Evolutionary conservation across 2,329 filamentous ascomycete genomes (phyloP), one percentile per base, ranked within the genome.

Genomic region (Botrytis sinoallii): DNA sequence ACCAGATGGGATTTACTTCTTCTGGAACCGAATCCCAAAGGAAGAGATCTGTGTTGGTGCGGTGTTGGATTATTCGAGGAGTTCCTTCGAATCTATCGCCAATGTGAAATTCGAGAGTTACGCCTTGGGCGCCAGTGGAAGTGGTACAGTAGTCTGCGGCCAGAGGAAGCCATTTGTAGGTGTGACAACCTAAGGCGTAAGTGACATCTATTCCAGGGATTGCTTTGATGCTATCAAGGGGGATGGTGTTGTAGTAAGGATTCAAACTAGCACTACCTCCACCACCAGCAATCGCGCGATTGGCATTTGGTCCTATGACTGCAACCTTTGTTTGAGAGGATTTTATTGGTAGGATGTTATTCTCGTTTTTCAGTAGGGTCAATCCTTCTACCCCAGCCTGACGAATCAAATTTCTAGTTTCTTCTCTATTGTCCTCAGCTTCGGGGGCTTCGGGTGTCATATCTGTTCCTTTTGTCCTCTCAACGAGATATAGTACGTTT

Each of bases 1-100:
- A 92, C 86, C 89, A 92, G 71, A 89, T 86, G 0, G 88, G 88
- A 0, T 89, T 87, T 22, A 91, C 85, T 74, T 90, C 84, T 35
- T 85, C 84, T 25, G 90, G 90, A 0, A 89, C 90, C 4, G 90
- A 92, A 77, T 92, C 90, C 90, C 90, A 92, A 3, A 92, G 84
- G 84, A 91, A 92, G 1, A 92, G 85, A 79, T 92, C 90, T 0
- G 89, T 91, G 78, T 90, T 91, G 12, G 84, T 85, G 75, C 90
- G 86, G 69, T 86, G 85, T 79, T 92, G 89, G 3, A 87, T 84
- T 25, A 90, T 84, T 0, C 86, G 84, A 16, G 90, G 87, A 35
- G 84, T 80, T 2, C 89, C 89, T 73, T 88, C 81, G 75, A 92
- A 91, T 74, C 87, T 85, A 76, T 92, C 90, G 8, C 90, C 90